Evolutionary conservation across 345 rosid genomes (phyloP).

Genomic region (Moringa oleifera): DNA sequence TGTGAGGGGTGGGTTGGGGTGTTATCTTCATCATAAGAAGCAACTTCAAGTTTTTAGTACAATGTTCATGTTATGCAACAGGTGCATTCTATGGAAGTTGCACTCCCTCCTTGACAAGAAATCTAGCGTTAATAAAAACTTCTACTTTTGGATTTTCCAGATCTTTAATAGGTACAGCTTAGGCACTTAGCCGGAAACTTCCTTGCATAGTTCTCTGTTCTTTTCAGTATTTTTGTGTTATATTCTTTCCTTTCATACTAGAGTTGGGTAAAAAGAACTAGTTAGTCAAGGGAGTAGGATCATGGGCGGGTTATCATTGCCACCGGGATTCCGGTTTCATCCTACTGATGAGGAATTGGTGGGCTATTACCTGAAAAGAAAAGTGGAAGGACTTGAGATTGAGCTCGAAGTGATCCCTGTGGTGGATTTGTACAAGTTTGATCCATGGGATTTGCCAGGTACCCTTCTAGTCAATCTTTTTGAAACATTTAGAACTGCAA

Average conservation of each 20-base stretch:
- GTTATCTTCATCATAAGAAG: constrained; percentile 22
- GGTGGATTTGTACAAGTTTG: constrained; percentile 82
- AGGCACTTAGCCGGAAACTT: constrained; percentile 29
- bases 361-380: constrained; percentile 76
- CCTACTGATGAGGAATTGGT: constrained; percentile 88
- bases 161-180: constrained; percentile 49
- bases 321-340: constrained; percentile 91
- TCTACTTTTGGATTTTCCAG: constrained; percentile 80
- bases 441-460: constrained; percentile 97
- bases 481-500: neutral
- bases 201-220: constrained; percentile 5
- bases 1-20: constrained; percentile 29
- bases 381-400: constrained; percentile 58
- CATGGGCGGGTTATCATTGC: constrained; percentile 68
- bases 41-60: constrained; percentile 27
- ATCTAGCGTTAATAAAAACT: constrained; percentile 48
- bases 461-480: constrained; percentile 4
- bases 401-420: constrained; percentile 84
- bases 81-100: constrained; percentile 49
- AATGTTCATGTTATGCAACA: constrained; percentile 55
- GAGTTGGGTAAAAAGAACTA: constrained; percentile 1
- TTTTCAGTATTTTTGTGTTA: too few relatives aligned
- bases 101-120: constrained; percentile 48
- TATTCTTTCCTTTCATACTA: constrained; percentile 7
- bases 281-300: constrained; percentile 3